Conservation (phyloP, 192 early-diverging fungal genomes). For the Entomortierella lignicola region DNA sequence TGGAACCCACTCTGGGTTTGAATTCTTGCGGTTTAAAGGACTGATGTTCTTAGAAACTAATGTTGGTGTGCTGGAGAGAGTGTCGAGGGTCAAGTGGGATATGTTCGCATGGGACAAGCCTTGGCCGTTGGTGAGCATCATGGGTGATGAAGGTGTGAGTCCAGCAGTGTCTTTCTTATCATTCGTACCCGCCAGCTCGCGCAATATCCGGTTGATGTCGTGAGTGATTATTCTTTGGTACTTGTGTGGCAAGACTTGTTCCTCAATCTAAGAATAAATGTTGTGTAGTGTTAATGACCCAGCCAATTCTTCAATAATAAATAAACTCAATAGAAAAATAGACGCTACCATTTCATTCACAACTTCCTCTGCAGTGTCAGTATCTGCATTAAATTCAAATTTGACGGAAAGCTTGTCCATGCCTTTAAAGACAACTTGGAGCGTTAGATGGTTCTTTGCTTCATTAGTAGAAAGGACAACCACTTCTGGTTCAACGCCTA, state of each 20-base stretch:
- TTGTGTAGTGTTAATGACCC: no score
- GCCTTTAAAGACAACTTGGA: conserved; percentile 84
- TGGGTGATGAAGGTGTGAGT: conserved; percentile 40
- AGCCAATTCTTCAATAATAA: no score
- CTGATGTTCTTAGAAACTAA: conserved; percentile 1
- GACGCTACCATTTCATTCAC: conserved; percentile 81
- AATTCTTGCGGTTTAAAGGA: conserved; percentile 27
- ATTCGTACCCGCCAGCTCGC: conserved; percentile 71
- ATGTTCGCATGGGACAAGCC: background rate
- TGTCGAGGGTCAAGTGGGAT: conserved; percentile 33
- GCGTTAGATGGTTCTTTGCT: conserved; percentile 71
- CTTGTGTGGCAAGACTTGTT: conserved; percentile 76
- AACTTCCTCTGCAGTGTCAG: conserved; percentile 82
- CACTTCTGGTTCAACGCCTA: conserved; percentile 82
- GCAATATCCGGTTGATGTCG: conserved; percentile 85
- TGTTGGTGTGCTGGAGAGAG: background rate
- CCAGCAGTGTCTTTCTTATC: conserved; percentile 74
- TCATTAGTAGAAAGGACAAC: conserved; percentile 68
- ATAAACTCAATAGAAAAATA: no score
- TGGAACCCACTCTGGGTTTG: conserved; percentile 24
- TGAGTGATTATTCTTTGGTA: conserved; percentile 84
- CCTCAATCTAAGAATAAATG: conserved; percentile 71
- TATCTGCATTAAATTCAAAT: conserved; percentile 86
- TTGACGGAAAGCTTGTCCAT: conserved; percentile 84
- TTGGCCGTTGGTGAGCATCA: conserved; percentile 24